Base-by-base conservation (phyloP, 257 asterid genomes). In the Ehretia macrophylla region DNA sequence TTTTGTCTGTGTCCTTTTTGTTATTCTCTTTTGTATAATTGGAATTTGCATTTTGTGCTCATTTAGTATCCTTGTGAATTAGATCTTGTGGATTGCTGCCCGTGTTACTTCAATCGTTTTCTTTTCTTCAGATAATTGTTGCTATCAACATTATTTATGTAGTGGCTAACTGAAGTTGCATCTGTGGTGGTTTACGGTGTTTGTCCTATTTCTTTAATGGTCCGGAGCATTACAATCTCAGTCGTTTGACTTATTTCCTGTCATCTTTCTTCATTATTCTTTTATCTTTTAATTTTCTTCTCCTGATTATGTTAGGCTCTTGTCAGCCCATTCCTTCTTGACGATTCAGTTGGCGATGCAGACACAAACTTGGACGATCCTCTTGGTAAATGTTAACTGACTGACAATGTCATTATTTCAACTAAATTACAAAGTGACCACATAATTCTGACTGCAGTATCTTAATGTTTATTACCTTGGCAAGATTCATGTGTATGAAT, bases 321-420 rank as follows among this genome's bases (percentile, higher is more conserved):
- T 74, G 99, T 85, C 39, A 83, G 94, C 69, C 94, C 72, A 54
- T 93, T 86, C 73, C 87, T 93, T 45, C 72, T 85, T 58, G 95
- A 88, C 64, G 95, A 84, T 57, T 69, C 76, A 32, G 67, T 74
- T 49, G 89, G 81, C 52, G 85, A 81, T 60, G 74, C 59, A 51
- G 88, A 81, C 64, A 73, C 60, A 60, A 68, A 76, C 73, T 68
- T 63, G 55, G 35, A 56, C 18, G 84, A 75, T 66, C 51, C 44
- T 74, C 77, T 73, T 53, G 97, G 97, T 84, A 72, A 69, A 17
- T 27, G 23, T n/a, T 1, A n/a, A 49, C 54, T 13, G 20, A 49
- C 54, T 49, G 54, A 49, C 19, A 48, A 16, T 17, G 20, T 48
- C 19, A 14, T 5, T 46, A 4, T 17, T n/a, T 48, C 21, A 1